Evolutionary conservation across 768 basidiomycete genomes (phyloP).

Genomic region (Auricularia sp.): DNA sequence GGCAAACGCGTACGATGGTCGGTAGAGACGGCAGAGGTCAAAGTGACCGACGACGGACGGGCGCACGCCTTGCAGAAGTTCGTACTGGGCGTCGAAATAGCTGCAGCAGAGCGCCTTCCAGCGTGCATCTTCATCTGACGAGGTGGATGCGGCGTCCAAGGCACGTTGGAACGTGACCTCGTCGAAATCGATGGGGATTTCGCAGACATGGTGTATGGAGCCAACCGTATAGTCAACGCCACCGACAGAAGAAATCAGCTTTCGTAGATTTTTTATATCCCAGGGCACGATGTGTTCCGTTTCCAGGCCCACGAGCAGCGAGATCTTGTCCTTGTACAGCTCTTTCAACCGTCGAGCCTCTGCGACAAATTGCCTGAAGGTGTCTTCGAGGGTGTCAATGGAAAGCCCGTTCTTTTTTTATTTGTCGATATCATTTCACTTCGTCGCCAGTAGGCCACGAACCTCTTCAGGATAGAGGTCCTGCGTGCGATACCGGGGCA

Average conservation of each 20-base stretch:
- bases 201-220: constrained; percentile 83
- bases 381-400: constrained; percentile 40
- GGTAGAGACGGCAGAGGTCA: constrained; percentile 84
- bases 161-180: constrained; percentile 53
- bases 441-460: constrained; percentile 12
- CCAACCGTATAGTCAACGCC: constrained; percentile 85
- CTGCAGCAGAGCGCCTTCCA: constrained; percentile 40
- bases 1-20: constrained; percentile 47
- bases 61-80: constrained; percentile 54
- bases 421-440: constrained; percentile 6
- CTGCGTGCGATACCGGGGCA: constrained; percentile 67
- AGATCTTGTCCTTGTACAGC: constrained; percentile 53
- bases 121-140: constrained; percentile 19
- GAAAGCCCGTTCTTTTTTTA: constrained; percentile 43
- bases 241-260: constrained; percentile 39
- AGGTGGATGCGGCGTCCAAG: constrained; percentile 26
- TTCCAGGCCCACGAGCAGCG: constrained; percentile 81
- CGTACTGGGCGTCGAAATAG: constrained; percentile 84
- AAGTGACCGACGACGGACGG: constrained; percentile 92
- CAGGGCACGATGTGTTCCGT: constrained; percentile 73
- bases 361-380: constrained; percentile 63
- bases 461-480: constrained; percentile 98
- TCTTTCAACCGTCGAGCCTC: constrained; percentile 73
- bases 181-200: constrained; percentile 90
- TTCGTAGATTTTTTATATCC: constrained; percentile 52